Conservation (phyloP, 2,329 filamentous ascomycete genomes). For the Botrytis hyacinthi region DNA sequence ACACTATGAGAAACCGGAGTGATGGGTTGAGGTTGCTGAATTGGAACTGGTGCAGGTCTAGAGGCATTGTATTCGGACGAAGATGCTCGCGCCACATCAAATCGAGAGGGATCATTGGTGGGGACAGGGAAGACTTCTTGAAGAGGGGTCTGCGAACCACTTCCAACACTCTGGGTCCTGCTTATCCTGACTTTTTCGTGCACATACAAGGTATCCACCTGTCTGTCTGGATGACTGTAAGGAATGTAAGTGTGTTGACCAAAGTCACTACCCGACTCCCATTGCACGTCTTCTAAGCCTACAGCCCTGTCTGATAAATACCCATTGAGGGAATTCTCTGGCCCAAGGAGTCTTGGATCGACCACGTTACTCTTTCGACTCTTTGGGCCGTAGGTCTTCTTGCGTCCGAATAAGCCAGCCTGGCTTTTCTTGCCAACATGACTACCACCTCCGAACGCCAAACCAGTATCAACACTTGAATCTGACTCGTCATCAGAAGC, state of each 20-base stretch:
- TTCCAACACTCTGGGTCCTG: conserved; percentile 40
- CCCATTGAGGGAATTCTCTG: conserved; percentile 59
- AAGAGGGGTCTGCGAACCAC: conserved; percentile 45
- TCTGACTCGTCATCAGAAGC: conserved; percentile 53
- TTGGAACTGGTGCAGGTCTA: conserved; percentile 60
- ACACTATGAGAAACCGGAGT: conserved; percentile 68
- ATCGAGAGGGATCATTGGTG: conserved; percentile 61
- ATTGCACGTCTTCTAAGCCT: conserved; percentile 49
- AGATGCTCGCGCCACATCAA: conserved; percentile 56
- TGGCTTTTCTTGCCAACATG: conserved; percentile 35
- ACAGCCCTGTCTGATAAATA: conserved; percentile 52
- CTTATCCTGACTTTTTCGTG: conserved; percentile 12
- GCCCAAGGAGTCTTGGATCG: conserved; percentile 58
- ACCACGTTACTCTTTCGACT: conserved; percentile 51
- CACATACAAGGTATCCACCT: not conserved
- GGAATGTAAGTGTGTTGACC: conserved; percentile 26
- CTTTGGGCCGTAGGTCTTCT: conserved; percentile 35
- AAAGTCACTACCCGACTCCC: conserved; percentile 35
- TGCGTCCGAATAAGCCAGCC: conserved; percentile 33
- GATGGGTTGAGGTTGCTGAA: conserved; percentile 85
- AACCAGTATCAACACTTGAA: conserved; percentile 52
- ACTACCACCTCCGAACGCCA: conserved; percentile 56
- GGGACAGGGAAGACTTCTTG: conserved; percentile 66
- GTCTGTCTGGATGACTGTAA: conserved; percentile 5
- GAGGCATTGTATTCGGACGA: conserved; percentile 44